These are phyloP conservation scores for Thermochaetoides thermophila DNA, from an alignment of 495 filamentous ascomycete genomes.

Conservation along the genomic window DNA sequence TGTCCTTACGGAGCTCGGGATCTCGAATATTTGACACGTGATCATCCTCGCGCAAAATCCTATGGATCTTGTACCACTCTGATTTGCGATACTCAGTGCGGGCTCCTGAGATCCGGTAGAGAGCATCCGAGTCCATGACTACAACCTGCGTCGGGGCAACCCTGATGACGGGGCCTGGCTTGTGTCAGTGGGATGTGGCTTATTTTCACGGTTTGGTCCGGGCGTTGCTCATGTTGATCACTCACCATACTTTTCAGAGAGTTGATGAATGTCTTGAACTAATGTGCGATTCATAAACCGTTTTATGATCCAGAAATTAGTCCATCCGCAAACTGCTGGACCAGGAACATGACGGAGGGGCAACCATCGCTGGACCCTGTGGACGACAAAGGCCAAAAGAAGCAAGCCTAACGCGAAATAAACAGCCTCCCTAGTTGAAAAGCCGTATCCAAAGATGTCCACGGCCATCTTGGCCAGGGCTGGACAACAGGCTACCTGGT, in stretches of 20 bases:
- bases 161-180: conserved; percentile 13
- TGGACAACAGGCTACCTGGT: too few relatives aligned
- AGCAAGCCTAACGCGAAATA: too few relatives aligned
- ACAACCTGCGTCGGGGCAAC: conserved; percentile 17
- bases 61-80: conserved; percentile 28
- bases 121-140: conserved; percentile 24
- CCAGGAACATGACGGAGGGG: conserved; percentile 14
- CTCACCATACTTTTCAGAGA: conserved; percentile 10
- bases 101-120: conserved; percentile 23
- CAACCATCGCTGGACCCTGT: conserved; percentile 14
- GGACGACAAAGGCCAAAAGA: background rate
- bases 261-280: conserved; percentile 1
- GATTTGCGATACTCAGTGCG: conserved; percentile 25
- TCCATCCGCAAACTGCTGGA: conserved; percentile 8
- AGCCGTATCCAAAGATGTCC: too few relatives aligned
- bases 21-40: conserved; percentile 22
- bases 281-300: conserved; percentile 3
- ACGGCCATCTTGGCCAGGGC: too few relatives aligned
- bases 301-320: conserved; percentile 9
- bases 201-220: too few relatives aligned
- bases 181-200: background rate
- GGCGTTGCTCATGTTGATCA: too few relatives aligned
- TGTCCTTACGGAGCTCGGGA: conserved; percentile 13
- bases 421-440: too few relatives aligned
- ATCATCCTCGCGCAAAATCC: conserved; percentile 25